phyloP scores from a whole-genome alignment of 2,329 filamentous ascomycete species.

The Penicillium palitans region DNA sequence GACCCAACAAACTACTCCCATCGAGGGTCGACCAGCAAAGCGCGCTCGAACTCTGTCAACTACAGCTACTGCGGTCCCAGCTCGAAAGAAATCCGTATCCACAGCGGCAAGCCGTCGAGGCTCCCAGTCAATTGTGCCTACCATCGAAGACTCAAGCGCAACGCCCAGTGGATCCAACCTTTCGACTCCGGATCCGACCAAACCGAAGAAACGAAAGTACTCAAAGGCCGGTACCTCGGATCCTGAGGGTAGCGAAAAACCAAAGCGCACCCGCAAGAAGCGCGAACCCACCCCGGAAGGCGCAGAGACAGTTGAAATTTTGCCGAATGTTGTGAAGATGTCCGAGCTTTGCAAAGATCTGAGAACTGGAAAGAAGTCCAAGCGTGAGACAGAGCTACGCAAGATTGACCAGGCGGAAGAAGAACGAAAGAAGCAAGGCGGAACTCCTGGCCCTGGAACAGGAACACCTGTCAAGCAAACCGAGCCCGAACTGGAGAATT shows the following conservation, averaged over 20 bases:
- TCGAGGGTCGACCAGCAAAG: constrained; percentile 32
- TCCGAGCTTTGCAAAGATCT: constrained; percentile 56
- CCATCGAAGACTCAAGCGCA: constrained; percentile 22
- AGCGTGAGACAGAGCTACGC: constrained; percentile 58
- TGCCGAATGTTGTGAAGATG: constrained; percentile 58
- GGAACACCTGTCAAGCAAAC: constrained; percentile 30
- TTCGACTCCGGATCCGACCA: constrained; percentile 27
- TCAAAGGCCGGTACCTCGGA: constrained; percentile 29
- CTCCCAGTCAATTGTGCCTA: constrained; percentile 24
- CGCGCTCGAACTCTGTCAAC: constrained; percentile 25
- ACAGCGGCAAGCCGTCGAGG: constrained; percentile 13
- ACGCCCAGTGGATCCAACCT: constrained; percentile 21
- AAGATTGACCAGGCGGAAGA: constrained; percentile 58
- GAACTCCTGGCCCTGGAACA: constrained; percentile 26
- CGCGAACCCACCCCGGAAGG: constrained; percentile 50
- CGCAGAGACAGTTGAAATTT: constrained; percentile 53
- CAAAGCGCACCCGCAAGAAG: constrained; percentile 34
- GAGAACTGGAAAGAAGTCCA: constrained; percentile 57
- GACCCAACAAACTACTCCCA: constrained; percentile 8
- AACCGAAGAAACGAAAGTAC: constrained; percentile 28
- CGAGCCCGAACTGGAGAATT: constrained; percentile 24
- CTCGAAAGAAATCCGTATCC: constrained; percentile 14
- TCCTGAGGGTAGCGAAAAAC: constrained; percentile 19
- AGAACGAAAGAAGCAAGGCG: constrained; percentile 43
- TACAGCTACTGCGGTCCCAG: constrained; percentile 10